Evolutionary conservation across 2,329 filamentous ascomycete genomes (phyloP), one percentile per base, ranked within the genome.

Genomic region (Moelleriella libera): DNA sequence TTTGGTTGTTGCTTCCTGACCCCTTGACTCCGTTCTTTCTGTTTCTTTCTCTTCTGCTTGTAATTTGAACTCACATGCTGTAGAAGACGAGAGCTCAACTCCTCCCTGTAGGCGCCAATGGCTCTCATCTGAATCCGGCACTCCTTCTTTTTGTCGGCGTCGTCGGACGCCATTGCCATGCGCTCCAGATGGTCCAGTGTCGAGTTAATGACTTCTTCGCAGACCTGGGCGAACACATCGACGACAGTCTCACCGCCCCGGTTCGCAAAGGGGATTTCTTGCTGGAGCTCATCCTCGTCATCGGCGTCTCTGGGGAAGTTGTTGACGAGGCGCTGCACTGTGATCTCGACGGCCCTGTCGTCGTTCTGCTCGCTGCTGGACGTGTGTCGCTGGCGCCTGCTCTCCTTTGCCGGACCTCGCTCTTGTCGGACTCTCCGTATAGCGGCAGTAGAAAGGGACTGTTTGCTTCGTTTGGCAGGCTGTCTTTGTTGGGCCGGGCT

Each of bases 221-320:
- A 82, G 11, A 82, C 68, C 52, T 80, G 73, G 5, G 72, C 68
- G 39, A 83, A 66, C 1, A 83, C 78, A 53, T 83, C 80, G 2
- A 83, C 66, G 0, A 75, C 69, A 44, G 78, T 83, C 53, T 82
- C 78, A 43, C 76, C 75, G 28, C 65, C 62, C 12, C 71, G 68
- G 53, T 71, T 74, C 0, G 69, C 64, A 50, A 74, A 76, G 0
- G 76, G 74, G 2, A 80, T 75, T 5, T 75, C 71, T 2, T 63
- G 57, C 43, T 69, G 68, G 4, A 76, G 63, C 0, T 72, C 67
- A 43, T 77, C 68, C 3, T 60, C 60, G 3, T 70, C 69, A 40
- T 67, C 64, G 4, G 68, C 66, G 10, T 63, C 61, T 4, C 61
- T 61, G n/a, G 57, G 61, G 32, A 66, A 66, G 46, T 67, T 67